Conservation (phyloP, 176 grass and related monocot species). For the Panicum miliaceum region DNA sequence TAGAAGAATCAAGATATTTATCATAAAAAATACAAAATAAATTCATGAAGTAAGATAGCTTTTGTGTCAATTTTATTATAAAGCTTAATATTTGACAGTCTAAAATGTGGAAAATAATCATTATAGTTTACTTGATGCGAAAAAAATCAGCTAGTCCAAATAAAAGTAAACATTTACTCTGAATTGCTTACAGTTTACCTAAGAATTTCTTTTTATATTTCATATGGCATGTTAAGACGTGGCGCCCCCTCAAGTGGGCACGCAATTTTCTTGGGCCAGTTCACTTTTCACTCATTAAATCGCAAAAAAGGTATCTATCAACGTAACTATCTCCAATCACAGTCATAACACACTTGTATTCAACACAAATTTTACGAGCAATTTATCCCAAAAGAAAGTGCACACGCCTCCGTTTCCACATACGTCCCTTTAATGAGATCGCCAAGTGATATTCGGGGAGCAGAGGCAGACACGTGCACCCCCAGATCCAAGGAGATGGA, state of each 20-base stretch:
- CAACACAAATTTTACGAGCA: neutral
- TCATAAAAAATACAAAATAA: slow-evolving; percentile 8
- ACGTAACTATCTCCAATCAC: neutral
- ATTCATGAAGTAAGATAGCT: neutral
- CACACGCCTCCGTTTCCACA: neutral
- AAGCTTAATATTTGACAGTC: neutral
- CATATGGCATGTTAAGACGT: neutral
- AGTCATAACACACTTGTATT: neutral
- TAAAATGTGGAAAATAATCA: neutral
- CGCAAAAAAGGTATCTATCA: neutral
- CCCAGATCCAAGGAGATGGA: slow-evolving; percentile 7
- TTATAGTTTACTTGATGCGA: neutral
- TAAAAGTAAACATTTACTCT: neutral
- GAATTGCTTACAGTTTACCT: neutral
- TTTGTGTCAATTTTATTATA: neutral
- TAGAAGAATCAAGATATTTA: neutral
- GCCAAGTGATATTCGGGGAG: neutral
- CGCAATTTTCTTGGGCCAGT: neutral
- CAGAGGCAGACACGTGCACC: neutral
- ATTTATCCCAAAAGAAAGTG: neutral
- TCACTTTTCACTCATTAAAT: neutral
- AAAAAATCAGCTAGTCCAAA: neutral
- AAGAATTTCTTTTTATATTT: neutral
- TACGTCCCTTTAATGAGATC: neutral
- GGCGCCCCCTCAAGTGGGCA: neutral